Evolutionary conservation across 2,329 filamentous ascomycete species (phyloP), one percentile per base, ranked within the genome.

Genomic region (Ascosphaera pollenicola): DNA sequence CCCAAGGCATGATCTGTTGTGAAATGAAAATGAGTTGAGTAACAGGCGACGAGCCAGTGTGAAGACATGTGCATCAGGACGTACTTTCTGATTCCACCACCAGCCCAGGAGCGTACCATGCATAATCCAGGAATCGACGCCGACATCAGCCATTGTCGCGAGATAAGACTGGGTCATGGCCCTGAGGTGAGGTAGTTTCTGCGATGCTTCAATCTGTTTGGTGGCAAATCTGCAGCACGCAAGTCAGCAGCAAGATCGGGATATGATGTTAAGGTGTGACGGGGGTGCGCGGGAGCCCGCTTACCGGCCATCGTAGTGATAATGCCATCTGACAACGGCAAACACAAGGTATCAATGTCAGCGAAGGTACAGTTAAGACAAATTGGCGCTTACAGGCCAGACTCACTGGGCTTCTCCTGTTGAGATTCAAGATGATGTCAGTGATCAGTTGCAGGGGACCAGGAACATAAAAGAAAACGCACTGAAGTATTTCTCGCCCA

Each of bases 111-210:
- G 53, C 4, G 65, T 67, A 10, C 70, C 70, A 46, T 75, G 70
- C 66, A 73, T 73, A 41, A 75, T 65, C 70, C 70, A 75, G 7
- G 70, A 74, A 45, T 71, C 65, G 3, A 64, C 63, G 11, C 67
- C 64, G 24, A 73, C 61, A 38, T 65, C 59, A 34, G 61, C 54
- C 69, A 73, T 73, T 4, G 66, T 68, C 1, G 58, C 53, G 2
- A 72, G 57, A 46, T 73, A 74, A 2, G 68, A 65, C 45, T 63
- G 64, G 43, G 73, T 59, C 28, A 74, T 55, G 2, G 61, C 55
- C 16, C 59, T 62, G 15, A 74, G 58, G 42, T 68, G 59, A 11
- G 55, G 51, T 17, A 56, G 54, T 18, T 65, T 63, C 35, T 65
- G 54, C n/a, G 64, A 54, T 32, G 64, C 59, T 2, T 59, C 52